Base-by-base conservation (phyloP, 2,329 filamentous ascomycete species). In the Shiraia sp. region DNA sequence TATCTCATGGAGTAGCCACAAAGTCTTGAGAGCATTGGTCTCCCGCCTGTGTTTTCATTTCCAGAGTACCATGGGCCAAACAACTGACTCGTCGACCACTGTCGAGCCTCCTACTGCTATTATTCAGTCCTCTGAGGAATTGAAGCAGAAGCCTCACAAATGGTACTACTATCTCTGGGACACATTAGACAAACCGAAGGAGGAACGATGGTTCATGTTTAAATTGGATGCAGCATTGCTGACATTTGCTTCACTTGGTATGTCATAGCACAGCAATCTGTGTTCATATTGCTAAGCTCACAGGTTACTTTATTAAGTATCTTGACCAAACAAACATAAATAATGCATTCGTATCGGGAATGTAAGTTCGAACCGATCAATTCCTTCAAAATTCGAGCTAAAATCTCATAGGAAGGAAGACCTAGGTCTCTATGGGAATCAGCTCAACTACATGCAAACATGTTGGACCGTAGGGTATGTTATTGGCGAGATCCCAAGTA, bases 401-500 rank as follows among this genome's bases (percentile, higher is more conserved):
- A 22, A 4, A 22, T 4, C 13, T 16, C 2, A 28, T 39, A 74
- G 71, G 76, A 74, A 80, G 55, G 75, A 80, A 51, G 79, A 81
- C 38, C 63, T 82, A 0, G 57, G 66, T 2, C 61, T 82, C 14
- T 74, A 76, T 32, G 72, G 73, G 1, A 82, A 82, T 47, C 68
- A 83, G 40, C 68, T 82, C 23, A 81, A 82, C 37, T 77, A 76
- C 38, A 76, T 78, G 65, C 71, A 80, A 36, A 76, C 79, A 0
- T 75, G 73, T 19, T 85, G 81, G 72, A 83, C 79, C 0, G 73
- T 80, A 0, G 82, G 82, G 7, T 85, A 85, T 49, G 77, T 81
- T 0, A 69, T 85, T 34, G 75, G 75, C 3, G 68, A 78, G 40
- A 70, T 79, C 10, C 76, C 76, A 1, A 75, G 69, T 32, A 79